Conservation (phyloP, 2,329 filamentous ascomycete species). For the Madurella mycetomatis region DNA sequence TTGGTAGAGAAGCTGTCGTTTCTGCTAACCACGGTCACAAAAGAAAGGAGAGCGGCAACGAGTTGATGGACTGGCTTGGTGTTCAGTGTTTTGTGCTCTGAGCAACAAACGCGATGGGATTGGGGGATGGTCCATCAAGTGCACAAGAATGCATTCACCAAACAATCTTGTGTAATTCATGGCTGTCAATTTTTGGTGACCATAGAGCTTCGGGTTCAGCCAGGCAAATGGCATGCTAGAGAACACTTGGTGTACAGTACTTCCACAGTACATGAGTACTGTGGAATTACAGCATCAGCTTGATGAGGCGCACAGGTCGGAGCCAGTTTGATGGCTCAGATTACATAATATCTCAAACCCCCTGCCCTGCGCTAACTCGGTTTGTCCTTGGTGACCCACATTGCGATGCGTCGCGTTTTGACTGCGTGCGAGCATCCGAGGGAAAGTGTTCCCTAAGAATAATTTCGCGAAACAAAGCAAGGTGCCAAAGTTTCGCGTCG, state of each 20-base stretch:
- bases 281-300: too few species aligned
- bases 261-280: too few species aligned
- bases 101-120: neutral
- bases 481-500: neutral
- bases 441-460: neutral
- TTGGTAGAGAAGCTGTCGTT: neutral
- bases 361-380: neutral
- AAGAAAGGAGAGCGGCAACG: neutral
- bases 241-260: too few species aligned
- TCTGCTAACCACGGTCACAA: neutral
- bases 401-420: constrained; percentile 19
- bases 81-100: neutral
- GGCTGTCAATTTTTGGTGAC: too few species aligned
- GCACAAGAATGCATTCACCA: too few species aligned
- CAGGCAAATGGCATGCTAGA: too few species aligned
- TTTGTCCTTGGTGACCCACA: constrained; percentile 1
- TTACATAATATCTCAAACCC: neutral
- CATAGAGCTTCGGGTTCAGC: too few species aligned
- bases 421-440: constrained; percentile 6
- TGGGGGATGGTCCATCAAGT: too few species aligned
- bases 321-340: too few species aligned
- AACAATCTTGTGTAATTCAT: too few species aligned
- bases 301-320: too few species aligned
- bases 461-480: neutral
- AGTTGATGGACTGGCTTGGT: constrained; percentile 1